A percentile compares a stretch with the other conserved stretches of the same genome.
Evolutionary conservation across 2,329 filamentous ascomycete species (phyloP).

Genomic region (Myriosclerotinia scirpicola): DNA sequence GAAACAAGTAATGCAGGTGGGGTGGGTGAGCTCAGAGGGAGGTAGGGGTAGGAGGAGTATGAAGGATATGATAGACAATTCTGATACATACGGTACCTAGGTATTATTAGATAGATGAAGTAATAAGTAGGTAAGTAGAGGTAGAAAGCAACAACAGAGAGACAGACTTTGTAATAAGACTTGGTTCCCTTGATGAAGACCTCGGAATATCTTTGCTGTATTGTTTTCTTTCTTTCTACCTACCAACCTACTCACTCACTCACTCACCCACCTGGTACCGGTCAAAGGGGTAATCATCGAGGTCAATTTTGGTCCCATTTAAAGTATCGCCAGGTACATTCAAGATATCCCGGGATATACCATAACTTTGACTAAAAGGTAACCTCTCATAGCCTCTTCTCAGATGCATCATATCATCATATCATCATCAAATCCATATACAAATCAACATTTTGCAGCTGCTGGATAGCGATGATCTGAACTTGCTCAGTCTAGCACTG

Average conservation of each 20-base stretch:
- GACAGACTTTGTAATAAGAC: no score
- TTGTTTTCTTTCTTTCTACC: not conserved
- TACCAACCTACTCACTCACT: not conserved
- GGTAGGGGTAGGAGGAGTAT: not conserved
- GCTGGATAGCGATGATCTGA: not conserved
- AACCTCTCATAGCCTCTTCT: constrained; percentile 10
- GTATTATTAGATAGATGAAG: no score
- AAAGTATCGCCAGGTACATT: not conserved
- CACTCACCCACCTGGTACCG: not conserved
- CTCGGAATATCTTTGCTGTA: not conserved
- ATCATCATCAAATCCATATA: not conserved
- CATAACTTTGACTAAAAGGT: not conserved
- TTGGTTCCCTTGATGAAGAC: no score
- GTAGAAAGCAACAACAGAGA: no score
- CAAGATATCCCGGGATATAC: not conserved
- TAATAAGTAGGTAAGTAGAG: no score
- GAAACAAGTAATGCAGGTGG: not conserved
- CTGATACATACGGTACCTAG: no score
- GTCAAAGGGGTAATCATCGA: not conserved
- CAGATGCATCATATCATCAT: not conserved
- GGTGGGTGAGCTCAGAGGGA: not conserved
- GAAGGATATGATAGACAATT: no score
- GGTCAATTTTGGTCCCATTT: not conserved
- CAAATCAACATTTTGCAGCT: constrained; percentile 4
- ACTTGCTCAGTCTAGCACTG: not conserved